Percentiles rank a stretch among this genome's conserved stretches.
phyloP scores from a whole-genome alignment of 345 rosid genomes.

The Citrus trifoliata region DNA sequence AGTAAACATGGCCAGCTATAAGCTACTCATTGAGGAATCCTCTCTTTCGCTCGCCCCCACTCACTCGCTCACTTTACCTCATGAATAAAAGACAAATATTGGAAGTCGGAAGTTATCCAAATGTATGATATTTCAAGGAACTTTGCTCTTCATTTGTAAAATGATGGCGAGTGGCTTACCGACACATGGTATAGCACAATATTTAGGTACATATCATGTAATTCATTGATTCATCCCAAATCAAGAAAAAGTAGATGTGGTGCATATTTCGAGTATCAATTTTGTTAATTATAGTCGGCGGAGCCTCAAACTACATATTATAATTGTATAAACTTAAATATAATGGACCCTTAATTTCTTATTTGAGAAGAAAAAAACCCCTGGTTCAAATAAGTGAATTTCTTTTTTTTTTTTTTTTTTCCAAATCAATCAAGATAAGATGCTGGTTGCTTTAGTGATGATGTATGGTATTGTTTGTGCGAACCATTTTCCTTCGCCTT shows the following conservation, averaged over 20 bases:
- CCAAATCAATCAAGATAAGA: too few relatives aligned
- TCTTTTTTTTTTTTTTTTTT: too few relatives aligned
- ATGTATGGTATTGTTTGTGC: background rate
- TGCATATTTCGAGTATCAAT: too few relatives aligned
- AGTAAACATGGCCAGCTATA: constrained; percentile 4
- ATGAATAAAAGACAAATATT: background rate
- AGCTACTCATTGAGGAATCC: constrained; percentile 1
- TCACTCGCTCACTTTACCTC: background rate
- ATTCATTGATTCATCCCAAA: background rate
- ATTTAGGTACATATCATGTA: background rate
- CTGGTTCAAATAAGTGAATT: too few relatives aligned
- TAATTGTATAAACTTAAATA: too few relatives aligned
- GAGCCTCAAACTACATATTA: too few relatives aligned
- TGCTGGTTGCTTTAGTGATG: background rate
- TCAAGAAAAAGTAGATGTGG: background rate
- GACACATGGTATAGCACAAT: background rate
- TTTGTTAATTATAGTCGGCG: too few relatives aligned
- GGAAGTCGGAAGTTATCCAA: background rate
- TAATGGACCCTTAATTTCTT: too few relatives aligned
- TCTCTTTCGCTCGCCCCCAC: background rate
- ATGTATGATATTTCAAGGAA: background rate
- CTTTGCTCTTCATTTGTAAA: background rate
- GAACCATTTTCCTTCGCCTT: background rate
- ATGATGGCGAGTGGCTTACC: background rate
- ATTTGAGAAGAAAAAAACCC: too few relatives aligned